phyloP scores from a whole-genome alignment of 768 basidiomycete genomes.

The Heimioporus sp. region DNA sequence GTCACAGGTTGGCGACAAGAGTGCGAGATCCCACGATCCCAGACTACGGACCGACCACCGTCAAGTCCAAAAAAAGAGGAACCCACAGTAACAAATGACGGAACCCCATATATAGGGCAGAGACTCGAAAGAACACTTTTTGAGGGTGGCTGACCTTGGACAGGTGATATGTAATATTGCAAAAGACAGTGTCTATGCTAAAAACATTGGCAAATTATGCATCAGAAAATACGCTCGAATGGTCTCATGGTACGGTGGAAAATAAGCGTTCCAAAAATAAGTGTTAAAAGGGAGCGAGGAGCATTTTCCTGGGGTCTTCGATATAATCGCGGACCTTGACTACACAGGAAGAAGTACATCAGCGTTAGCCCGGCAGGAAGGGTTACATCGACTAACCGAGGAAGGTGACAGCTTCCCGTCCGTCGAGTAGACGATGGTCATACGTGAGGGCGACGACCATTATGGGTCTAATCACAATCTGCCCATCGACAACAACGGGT shows the following conservation, averaged over 20 bases:
- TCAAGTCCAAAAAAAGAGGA: too few relatives aligned
- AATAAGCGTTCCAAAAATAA: neutral
- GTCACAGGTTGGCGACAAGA: too few relatives aligned
- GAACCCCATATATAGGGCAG: too few relatives aligned
- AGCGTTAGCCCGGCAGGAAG: conserved; percentile 1
- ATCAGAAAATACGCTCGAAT: conserved; percentile 8
- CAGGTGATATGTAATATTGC: neutral
- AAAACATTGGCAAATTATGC: conserved; percentile 9
- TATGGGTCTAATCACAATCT: conserved; percentile 95
- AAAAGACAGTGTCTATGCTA: conserved; percentile 4
- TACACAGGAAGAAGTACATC: conserved; percentile 25
- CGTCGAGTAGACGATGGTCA: conserved; percentile 94
- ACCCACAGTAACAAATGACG: too few relatives aligned
- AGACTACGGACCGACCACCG: too few relatives aligned
- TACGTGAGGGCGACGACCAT: conserved; percentile 95
- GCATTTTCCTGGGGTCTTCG: conserved; percentile 93
- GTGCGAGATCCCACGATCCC: too few relatives aligned
- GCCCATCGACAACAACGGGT: conserved; percentile 87
- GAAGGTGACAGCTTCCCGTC: conserved; percentile 96
- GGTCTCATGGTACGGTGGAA: neutral
- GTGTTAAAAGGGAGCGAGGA: conserved; percentile 43
- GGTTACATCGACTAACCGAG: conserved; percentile 60
- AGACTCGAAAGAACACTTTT: too few relatives aligned
- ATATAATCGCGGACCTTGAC: conserved; percentile 93
- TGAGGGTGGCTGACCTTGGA: neutral